phyloP scores from a whole-genome alignment of 495 filamentous ascomycete genomes.

The Annulohypoxylon stygium region DNA sequence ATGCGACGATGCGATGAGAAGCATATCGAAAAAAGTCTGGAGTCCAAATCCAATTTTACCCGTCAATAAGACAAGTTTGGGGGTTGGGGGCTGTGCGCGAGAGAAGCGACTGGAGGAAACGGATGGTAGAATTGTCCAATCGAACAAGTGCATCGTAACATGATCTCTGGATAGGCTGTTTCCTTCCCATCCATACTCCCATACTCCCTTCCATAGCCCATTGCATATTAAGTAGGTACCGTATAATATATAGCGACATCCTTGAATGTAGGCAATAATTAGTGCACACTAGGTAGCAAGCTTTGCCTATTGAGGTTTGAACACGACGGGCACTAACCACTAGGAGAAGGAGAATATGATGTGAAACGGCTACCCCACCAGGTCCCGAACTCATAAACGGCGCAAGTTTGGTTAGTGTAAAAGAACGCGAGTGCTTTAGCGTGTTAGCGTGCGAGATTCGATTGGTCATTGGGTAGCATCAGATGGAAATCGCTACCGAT shows the following conservation, averaged over 20 bases:
- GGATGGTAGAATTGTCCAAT: conserved; percentile 42
- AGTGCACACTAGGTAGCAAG: conserved; percentile 4
- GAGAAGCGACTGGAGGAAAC: conserved; percentile 26
- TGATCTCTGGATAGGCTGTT: conserved; percentile 34
- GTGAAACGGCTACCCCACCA: conserved; percentile 43
- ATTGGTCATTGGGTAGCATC: conserved; percentile 35
- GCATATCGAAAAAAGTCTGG: background rate
- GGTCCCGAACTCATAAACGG: conserved; percentile 26
- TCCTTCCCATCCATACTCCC: conserved; percentile 2
- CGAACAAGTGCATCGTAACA: conserved; percentile 19
- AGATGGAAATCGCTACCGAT: conserved; percentile 36
- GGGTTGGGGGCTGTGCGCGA: background rate
- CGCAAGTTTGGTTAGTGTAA: conserved; percentile 9
- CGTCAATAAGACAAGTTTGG: conserved; percentile 2
- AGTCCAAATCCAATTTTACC: conserved; percentile 6
- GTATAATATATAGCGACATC: background rate
- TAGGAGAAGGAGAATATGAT: conserved; percentile 44
- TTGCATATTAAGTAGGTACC: background rate
- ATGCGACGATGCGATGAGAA: conserved; percentile 7
- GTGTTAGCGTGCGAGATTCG: background rate
- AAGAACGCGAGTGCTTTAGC: background rate
- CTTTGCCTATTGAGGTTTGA: conserved; percentile 33
- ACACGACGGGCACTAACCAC: conserved; percentile 40
- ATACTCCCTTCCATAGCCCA: background rate
- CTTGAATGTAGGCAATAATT: background rate